These are phyloP conservation scores for Zygosaccharomyces pseudobailii DNA, from an alignment of 1,139 yeast genomes.

Conservation along the genomic window DNA sequence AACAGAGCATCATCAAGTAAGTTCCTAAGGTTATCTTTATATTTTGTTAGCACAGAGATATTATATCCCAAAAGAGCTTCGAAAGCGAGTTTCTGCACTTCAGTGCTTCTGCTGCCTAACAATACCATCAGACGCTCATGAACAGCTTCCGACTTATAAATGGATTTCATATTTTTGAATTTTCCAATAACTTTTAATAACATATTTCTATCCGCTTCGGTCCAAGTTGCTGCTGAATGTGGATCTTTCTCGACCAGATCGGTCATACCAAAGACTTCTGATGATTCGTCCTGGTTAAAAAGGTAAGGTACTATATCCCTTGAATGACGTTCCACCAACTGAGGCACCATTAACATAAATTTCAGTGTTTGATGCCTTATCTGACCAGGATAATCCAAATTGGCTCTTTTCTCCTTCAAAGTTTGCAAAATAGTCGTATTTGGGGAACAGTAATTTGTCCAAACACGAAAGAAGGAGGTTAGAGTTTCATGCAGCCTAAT, in stretches of 20 bases:
- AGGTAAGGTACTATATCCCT: slow-evolving; percentile 52
- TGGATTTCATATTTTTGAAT: slow-evolving; percentile 58
- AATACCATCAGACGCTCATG: slow-evolving; percentile 50
- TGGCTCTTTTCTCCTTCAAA: slow-evolving; percentile 37
- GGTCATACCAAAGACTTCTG: slow-evolving; percentile 28
- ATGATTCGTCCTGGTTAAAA: slow-evolving; percentile 35
- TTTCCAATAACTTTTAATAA: slow-evolving; percentile 59
- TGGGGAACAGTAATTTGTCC: slow-evolving; percentile 27
- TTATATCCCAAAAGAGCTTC: slow-evolving; percentile 67
- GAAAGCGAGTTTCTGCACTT: slow-evolving; percentile 69
- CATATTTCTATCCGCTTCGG: slow-evolving; percentile 55
- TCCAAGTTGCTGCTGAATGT: slow-evolving; percentile 42
- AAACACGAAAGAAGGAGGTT: slow-evolving; percentile 25
- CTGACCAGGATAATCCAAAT: slow-evolving; percentile 30
- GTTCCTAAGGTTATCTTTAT: slow-evolving; percentile 67
- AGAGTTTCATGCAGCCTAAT: slow-evolving; percentile 37
- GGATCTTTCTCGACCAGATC: slow-evolving; percentile 23
- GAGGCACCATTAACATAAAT: slow-evolving; percentile 52
- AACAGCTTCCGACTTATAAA: slow-evolving; percentile 50
- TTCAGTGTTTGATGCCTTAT: slow-evolving; percentile 32
- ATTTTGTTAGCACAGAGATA: slow-evolving; percentile 54
- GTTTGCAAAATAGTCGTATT: slow-evolving; percentile 38
- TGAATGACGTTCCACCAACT: slow-evolving; percentile 61
- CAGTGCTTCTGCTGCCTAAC: slow-evolving; percentile 57
- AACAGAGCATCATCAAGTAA: slow-evolving; percentile 78